These are phyloP conservation scores for Quercus dentata DNA, from an alignment of 306 rosid genomes.

Conservation along the genomic window DNA sequence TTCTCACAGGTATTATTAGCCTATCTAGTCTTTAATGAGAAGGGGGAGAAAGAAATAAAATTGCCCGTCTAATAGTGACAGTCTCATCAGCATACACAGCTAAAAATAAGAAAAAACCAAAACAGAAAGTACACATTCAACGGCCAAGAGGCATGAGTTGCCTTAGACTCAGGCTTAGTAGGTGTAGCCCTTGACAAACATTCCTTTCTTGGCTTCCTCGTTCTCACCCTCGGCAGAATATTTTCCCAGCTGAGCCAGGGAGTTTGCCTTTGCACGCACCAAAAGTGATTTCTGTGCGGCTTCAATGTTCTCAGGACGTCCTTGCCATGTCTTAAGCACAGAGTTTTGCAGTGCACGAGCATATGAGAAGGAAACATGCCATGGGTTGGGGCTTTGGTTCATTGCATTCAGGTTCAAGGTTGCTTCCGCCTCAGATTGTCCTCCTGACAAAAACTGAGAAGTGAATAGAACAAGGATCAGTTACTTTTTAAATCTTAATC, in stretches of 20 bases:
- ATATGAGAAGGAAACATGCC: constrained; percentile 98
- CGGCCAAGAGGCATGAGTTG: constrained; percentile 5
- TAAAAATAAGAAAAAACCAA: constrained; percentile 4
- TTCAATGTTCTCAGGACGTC: constrained; percentile 68
- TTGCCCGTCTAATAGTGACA: constrained; percentile 15
- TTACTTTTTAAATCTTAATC: background rate
- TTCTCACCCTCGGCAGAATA: constrained; percentile 82
- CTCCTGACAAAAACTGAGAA: constrained; percentile 91
- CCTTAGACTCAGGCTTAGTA: constrained; percentile 41
- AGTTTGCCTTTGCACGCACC: constrained; percentile 95
- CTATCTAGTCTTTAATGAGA: constrained; percentile 24
- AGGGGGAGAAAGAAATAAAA: constrained; percentile 6
- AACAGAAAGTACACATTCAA: constrained; percentile 9
- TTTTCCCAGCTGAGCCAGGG: constrained; percentile 94
- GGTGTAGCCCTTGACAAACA: constrained; percentile 92
- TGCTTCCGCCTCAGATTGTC: constrained; percentile 94
- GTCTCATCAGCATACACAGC: constrained; percentile 22
- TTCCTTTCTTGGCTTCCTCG: constrained; percentile 85
- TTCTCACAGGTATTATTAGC: constrained; percentile 51
- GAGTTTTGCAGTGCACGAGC: constrained; percentile 95
- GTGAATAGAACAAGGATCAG: constrained; percentile 10
- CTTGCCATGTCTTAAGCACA: constrained; percentile 97
- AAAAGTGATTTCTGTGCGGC: constrained; percentile 80
- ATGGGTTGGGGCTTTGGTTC: constrained; percentile 99
- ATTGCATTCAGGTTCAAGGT: constrained; percentile 90